Evolutionary conservation across 805 yeast genomes (phyloP), one percentile per base, ranked within the genome.

Genomic region (Scheffersomyces spartinae): DNA sequence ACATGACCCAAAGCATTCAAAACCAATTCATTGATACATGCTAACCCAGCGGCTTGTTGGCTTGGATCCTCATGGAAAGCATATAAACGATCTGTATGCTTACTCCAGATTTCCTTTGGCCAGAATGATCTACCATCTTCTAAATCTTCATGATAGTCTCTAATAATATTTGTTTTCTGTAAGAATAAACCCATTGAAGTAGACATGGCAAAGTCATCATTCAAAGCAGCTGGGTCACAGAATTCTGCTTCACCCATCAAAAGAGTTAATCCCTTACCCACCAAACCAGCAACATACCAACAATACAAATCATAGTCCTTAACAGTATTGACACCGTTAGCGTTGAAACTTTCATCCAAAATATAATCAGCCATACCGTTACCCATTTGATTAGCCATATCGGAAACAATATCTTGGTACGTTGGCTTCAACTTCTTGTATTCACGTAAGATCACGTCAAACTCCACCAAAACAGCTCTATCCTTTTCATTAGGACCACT

Each of bases 291-390:
- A 31, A 91, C 99, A 45, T 86, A 83, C 55, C 86, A 86, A 55
- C 99, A 91, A 61, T 91, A 91, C 33, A 78, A 62, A 47, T 91
- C 86, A 48, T 80, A 91, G 45, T 85, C 97, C 33, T 68, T 61
- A 23, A 81, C 49, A 1, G 95, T 83, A 25, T 59, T 60, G 24
- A 91, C 75, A 2, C 97, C 97, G 33, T 72, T 71, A 37, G 68
- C 47, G 49, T 83, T 84, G 58, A 82, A 82, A 34, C 76, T 67
- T 26, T 79, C 91, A 43, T 78, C 74, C 40, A 68, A 60, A 27
- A 81, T 74, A 53, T 86, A 91, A 45, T 83, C 85, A 17, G 97
- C 97, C 98, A 91, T 91, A 29, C 98, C 98, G 39, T 82, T 74
- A 30, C 97, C 98, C 98, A 91, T 91, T 49, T 77, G 65, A 30